Evolutionary conservation across 306 rosid species (phyloP).

Genomic region (Rosa rugosa): DNA sequence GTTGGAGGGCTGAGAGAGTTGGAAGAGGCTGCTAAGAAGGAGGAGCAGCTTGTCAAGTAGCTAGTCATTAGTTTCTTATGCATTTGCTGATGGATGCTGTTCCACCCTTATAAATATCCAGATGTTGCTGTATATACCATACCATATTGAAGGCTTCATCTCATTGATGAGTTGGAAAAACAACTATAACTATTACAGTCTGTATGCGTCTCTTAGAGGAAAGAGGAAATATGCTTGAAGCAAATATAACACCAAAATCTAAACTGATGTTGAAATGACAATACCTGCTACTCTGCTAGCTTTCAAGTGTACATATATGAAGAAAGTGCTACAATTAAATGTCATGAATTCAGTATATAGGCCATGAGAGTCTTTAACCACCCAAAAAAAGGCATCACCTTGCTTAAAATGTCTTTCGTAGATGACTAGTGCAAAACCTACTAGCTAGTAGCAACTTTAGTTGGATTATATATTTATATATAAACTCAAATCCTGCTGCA

Average conservation of each 20-base stretch:
- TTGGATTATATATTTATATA: too few relatives aligned
- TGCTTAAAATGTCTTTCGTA: background rate
- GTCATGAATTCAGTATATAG: background rate
- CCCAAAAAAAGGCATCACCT: background rate
- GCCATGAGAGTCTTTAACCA: background rate
- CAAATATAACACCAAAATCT: background rate
- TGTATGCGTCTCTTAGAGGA: too few relatives aligned
- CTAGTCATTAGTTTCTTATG: background rate
- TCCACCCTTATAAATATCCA: background rate
- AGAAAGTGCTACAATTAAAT: background rate
- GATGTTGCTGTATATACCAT: background rate
- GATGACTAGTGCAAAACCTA: background rate
- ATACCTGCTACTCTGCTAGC: background rate
- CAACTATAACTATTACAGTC: background rate
- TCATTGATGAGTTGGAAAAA: background rate
- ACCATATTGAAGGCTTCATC: conserved; percentile 6
- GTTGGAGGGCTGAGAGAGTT: conserved; percentile 76
- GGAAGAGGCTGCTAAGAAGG: conserved; percentile 72
- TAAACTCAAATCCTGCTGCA: background rate
- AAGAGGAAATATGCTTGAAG: background rate
- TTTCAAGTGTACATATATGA: background rate
- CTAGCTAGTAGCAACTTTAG: background rate
- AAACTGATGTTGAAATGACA: background rate
- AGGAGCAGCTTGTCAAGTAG: conserved; percentile 36
- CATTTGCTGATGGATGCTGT: background rate